Conservation (phyloP, 345 rosid genomes). For the Balakata baccata region DNA sequence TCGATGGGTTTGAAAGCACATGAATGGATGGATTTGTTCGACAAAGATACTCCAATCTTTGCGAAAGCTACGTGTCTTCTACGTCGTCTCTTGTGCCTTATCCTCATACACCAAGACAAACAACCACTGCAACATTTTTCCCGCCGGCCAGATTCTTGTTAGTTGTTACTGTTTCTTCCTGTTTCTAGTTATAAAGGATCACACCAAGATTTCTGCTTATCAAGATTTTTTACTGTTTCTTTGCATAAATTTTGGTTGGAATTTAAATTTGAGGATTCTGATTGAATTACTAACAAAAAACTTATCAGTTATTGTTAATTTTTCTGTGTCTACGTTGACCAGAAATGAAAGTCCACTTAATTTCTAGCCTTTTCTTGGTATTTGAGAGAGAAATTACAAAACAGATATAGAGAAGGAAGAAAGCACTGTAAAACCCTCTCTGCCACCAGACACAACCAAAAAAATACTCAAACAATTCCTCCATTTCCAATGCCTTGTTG, state of each 20-base stretch:
- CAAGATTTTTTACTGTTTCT: not conserved
- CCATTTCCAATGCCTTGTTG: constrained; percentile 1
- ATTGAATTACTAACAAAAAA: no score
- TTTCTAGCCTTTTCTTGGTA: no score
- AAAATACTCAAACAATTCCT: constrained; percentile 19
- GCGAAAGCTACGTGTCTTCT: constrained; percentile 38
- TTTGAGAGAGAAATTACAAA: not conserved
- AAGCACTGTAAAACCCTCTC: constrained; percentile 10
- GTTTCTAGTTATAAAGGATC: no score
- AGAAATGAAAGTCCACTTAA: no score
- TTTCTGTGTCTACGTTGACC: no score
- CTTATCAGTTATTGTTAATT: no score
- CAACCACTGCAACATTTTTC: constrained; percentile 4
- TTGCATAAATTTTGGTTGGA: no score
- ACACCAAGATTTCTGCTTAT: no score
- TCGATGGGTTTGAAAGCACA: no score
- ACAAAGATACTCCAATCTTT: constrained; percentile 36
- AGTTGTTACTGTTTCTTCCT: no score
- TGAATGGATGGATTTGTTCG: constrained; percentile 19
- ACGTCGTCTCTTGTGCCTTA: constrained; percentile 28
- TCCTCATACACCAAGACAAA: constrained; percentile 9
- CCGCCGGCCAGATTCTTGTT: constrained; percentile 17
- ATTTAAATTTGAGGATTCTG: no score
- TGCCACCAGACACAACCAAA: constrained; percentile 18
- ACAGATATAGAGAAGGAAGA: not conserved